A percentile compares a stretch with the other conserved stretches of the same genome.
phyloP scores from a whole-genome alignment of 148 eudicot species.

The Beta vulgaris region DNA sequence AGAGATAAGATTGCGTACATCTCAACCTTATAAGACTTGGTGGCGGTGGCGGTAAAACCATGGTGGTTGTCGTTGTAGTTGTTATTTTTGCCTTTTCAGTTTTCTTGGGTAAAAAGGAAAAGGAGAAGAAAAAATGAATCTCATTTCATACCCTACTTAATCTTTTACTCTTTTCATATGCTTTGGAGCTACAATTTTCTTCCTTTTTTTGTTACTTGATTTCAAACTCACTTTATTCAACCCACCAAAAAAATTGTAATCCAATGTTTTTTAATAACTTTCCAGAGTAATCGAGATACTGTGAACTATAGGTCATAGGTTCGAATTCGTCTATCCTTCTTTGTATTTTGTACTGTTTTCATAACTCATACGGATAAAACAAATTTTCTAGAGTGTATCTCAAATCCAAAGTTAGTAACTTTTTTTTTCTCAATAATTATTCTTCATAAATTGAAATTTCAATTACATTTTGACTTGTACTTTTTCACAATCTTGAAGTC shows the following conservation, averaged over 20 bases:
- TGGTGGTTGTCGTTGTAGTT: neutral
- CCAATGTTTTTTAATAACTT: too few species aligned
- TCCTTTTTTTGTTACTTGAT: constrained; percentile 32
- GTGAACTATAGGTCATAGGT: too few species aligned
- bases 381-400: neutral
- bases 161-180: neutral
- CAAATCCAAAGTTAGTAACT: neutral
- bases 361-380: too few species aligned
- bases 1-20: constrained; percentile 5
- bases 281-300: too few species aligned
- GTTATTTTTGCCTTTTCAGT: neutral
- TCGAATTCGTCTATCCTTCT: too few species aligned
- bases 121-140: neutral
- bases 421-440: neutral
- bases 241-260: constrained; percentile 20
- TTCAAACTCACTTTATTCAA: constrained; percentile 45
- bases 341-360: too few species aligned
- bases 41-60: too few species aligned
- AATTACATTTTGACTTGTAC: constrained; percentile 22
- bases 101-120: neutral
- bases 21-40: neutral
- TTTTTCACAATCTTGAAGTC: constrained; percentile 1
- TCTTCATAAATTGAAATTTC: neutral
- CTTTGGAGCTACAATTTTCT: neutral
- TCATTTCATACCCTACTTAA: constrained; percentile 7